Conservation (phyloP, 2,329 filamentous ascomycete species). For the Penicillium sp. region DNA sequence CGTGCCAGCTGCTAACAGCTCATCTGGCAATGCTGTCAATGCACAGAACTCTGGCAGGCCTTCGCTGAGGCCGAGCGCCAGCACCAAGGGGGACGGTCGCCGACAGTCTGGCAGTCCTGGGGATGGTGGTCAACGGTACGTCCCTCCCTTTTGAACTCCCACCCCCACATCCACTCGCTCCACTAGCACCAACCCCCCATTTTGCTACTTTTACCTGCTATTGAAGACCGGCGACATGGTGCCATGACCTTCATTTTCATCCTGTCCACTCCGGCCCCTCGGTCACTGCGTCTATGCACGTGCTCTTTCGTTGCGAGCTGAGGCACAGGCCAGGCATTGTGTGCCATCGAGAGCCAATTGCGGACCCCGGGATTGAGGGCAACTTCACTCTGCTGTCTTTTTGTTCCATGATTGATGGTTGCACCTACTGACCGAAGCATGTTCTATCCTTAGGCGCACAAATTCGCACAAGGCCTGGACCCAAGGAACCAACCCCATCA, state of each 20-base stretch:
- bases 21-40: slow-evolving; percentile 38
- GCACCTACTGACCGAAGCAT: slow-evolving; percentile 23
- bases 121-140: slow-evolving; percentile 57
- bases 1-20: slow-evolving; percentile 35
- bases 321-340: slow-evolving; percentile 9
- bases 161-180: neutral
- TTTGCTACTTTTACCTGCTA: neutral
- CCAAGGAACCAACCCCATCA: slow-evolving; percentile 61
- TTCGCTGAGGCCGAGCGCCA: slow-evolving; percentile 52
- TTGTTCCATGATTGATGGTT: slow-evolving; percentile 5
- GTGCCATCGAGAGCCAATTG: slow-evolving; percentile 20
- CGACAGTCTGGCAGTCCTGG: slow-evolving; percentile 58
- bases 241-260: neutral
- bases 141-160: slow-evolving; percentile 15
- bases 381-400: neutral
- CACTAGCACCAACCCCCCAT: neutral
- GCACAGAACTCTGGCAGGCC: slow-evolving; percentile 42
- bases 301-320: slow-evolving; percentile 14
- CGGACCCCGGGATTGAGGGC: slow-evolving; percentile 7
- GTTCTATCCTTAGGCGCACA: slow-evolving; percentile 45
- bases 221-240: neutral
- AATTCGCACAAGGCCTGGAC: slow-evolving; percentile 62
- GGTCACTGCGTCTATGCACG: slow-evolving; percentile 12
- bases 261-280: neutral
- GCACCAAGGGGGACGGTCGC: slow-evolving; percentile 55